Percentiles rank a stretch among this genome's conserved stretches.
These are phyloP conservation scores for Podospora fimiseda DNA, from an alignment of 495 filamentous ascomycete genomes.

Conservation along the genomic window DNA sequence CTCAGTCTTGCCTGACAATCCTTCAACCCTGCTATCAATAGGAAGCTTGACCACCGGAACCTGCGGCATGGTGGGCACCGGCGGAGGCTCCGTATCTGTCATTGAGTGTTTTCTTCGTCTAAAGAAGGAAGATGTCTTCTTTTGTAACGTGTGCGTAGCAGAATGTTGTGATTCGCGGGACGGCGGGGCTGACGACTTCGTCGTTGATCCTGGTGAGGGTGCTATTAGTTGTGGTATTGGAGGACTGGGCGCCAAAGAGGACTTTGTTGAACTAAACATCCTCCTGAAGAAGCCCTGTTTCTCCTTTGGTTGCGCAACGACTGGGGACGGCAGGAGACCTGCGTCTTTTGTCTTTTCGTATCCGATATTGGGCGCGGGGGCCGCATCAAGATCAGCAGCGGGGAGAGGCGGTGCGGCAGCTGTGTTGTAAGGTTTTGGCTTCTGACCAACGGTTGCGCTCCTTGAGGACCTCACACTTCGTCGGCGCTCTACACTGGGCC, in stretches of 20 bases:
- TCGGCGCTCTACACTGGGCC: constrained; percentile 42
- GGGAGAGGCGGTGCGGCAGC: constrained; percentile 25
- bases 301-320: constrained; percentile 49
- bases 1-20: constrained; percentile 23
- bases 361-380: constrained; percentile 48
- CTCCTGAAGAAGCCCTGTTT: constrained; percentile 86
- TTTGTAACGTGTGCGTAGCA: constrained; percentile 56
- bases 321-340: constrained; percentile 23
- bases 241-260: constrained; percentile 11
- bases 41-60: constrained; percentile 26
- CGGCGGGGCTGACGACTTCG: constrained; percentile 40
- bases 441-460: constrained; percentile 40
- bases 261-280: constrained; percentile 66
- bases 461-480: constrained; percentile 60
- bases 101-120: constrained; percentile 83
- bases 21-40: constrained; percentile 22
- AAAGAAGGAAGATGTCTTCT: constrained; percentile 91
- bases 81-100: constrained; percentile 43
- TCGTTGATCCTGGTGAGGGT: constrained; percentile 19
- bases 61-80: constrained; percentile 28
- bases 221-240: constrained; percentile 16
- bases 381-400: constrained; percentile 37
- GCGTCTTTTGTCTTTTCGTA: constrained; percentile 53
- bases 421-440: constrained; percentile 19
- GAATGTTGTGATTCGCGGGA: constrained; percentile 40